phyloP scores from a whole-genome alignment of 1,284 basidiomycete genomes.

The Fomitiporia mediterranea region DNA sequence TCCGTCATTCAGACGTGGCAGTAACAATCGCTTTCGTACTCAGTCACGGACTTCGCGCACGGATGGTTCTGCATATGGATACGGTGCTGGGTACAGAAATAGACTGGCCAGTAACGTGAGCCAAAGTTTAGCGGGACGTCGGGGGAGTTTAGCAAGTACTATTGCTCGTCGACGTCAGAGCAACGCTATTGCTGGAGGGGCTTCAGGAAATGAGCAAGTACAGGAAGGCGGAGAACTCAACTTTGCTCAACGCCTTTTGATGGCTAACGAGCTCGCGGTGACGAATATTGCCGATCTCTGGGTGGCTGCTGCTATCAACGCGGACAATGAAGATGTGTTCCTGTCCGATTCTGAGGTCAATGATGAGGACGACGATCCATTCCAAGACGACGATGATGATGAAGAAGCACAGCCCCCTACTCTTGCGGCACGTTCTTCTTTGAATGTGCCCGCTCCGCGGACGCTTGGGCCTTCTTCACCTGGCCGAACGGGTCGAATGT shows the following conservation, averaged over 20 bases:
- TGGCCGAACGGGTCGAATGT: slow-evolving; percentile 30
- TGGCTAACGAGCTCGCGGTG: slow-evolving; percentile 89
- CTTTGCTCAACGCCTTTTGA: slow-evolving; percentile 85
- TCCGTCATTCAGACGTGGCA: slow-evolving; percentile 38
- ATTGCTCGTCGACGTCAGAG: slow-evolving; percentile 46
- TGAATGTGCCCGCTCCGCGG: not conserved
- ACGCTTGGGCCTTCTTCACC: slow-evolving; percentile 13
- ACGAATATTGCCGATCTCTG: slow-evolving; percentile 88
- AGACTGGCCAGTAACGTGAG: slow-evolving; percentile 34
- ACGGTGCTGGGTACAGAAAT: slow-evolving; percentile 50
- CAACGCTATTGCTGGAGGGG: slow-evolving; percentile 29
- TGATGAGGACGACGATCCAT: slow-evolving; percentile 28
- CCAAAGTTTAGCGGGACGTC: slow-evolving; percentile 22
- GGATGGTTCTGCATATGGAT: slow-evolving; percentile 78
- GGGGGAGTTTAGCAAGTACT: slow-evolving; percentile 36
- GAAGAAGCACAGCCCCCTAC: slow-evolving; percentile 24
- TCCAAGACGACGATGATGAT: slow-evolving; percentile 30
- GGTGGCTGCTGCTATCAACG: slow-evolving; percentile 90
- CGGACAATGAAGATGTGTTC: slow-evolving; percentile 77
- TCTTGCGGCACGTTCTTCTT: not conserved
- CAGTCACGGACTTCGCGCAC: slow-evolving; percentile 52
- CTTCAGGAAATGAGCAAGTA: slow-evolving; percentile 32
- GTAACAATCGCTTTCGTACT: slow-evolving; percentile 33
- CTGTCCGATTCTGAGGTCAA: slow-evolving; percentile 41
- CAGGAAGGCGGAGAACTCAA: slow-evolving; percentile 52